phyloP scores from a whole-genome alignment of 2,329 filamentous ascomycete genomes.

The Raffaelea deltoideospora region DNA sequence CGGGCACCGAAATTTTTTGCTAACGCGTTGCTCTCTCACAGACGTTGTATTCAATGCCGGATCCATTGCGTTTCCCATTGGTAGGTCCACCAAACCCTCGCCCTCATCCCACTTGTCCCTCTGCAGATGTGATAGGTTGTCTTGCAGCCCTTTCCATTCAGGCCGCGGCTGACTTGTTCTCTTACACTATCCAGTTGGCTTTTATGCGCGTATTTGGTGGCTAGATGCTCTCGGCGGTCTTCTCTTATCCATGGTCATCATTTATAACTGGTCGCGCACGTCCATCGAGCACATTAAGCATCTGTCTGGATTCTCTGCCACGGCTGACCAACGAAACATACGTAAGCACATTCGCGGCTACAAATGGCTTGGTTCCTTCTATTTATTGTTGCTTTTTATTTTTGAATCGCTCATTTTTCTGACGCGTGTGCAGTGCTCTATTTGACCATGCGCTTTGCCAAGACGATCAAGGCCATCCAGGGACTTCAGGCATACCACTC shows the following conservation, averaged over 20 bases:
- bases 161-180: neutral
- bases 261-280: conserved; percentile 63
- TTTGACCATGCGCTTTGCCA: conserved; percentile 85
- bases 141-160: too few species aligned
- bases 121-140: too few species aligned
- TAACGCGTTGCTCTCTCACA: conserved; percentile 1
- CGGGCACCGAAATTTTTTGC: too few species aligned
- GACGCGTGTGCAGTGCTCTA: conserved; percentile 45
- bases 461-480: conserved; percentile 73
- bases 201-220: conserved; percentile 67
- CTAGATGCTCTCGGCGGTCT: conserved; percentile 68
- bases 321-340: conserved; percentile 69
- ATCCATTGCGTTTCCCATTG: conserved; percentile 71
- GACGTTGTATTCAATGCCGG: conserved; percentile 83
- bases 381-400: neutral
- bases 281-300: conserved; percentile 67
- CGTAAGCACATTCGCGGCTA: conserved; percentile 15
- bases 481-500: conserved; percentile 74
- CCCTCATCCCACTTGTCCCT: too few species aligned
- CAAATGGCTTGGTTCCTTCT: too few species aligned
- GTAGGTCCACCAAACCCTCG: too few species aligned
- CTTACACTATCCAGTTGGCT: conserved; percentile 37
- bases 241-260: conserved; percentile 62
- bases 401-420: neutral
- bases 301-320: conserved; percentile 62